Evolutionary conservation across 2,329 filamentous ascomycete genomes (phyloP), one percentile per base, ranked within the genome.

Genomic region (Sporothrix sp.): DNA sequence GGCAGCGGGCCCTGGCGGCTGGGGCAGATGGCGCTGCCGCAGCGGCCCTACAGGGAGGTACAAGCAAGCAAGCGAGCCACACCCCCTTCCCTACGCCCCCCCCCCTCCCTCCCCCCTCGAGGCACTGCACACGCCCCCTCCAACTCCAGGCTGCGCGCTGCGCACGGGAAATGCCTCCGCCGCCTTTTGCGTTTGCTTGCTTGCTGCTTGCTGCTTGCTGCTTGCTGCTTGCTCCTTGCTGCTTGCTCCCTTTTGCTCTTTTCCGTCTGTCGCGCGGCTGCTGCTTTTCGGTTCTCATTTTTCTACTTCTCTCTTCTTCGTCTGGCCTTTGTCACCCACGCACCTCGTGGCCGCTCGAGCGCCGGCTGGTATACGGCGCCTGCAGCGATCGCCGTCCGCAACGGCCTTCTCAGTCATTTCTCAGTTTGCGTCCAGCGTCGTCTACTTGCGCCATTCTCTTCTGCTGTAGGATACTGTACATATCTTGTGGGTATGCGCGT

Each of bases 101-200:
- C 28, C 44, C n/a, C 25, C 20, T 13, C 27, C n/a, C 2, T 4
- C 36, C 37, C 14, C 21, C 9, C 25, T 43, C 28, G 20, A 35
- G 18, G 7, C 20, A 40, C 50, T 35, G n/a, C n/a, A 47, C 50
- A 52, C 49, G 14, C 50, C 50, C 50, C 50, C 45, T 44, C 50
- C 50, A 44, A 33, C 18, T 7, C 48, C 33, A 30, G 10, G 32
- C 18, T 39, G 37, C 30, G 36, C n/a, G n/a, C n/a, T 28, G 13
- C 13, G 20, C 27, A 6, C 28, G 28, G 33, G 28, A 13, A 45
- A 42, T 47, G 28, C 13, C 42, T 35, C 40, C 35, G 47, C 23
- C 27, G 32, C 18, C 18, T 13, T 23, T 50, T 28, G 20, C 7
- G 11, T n/a, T 5, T 23, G 7, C 4, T 35, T 37, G 21, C 14